Percentiles rank a stretch among this genome's conserved stretches.
Evolutionary conservation across 352 stramenopile genomes (phyloP).

Genomic region (Albugo laibachii): DNA sequence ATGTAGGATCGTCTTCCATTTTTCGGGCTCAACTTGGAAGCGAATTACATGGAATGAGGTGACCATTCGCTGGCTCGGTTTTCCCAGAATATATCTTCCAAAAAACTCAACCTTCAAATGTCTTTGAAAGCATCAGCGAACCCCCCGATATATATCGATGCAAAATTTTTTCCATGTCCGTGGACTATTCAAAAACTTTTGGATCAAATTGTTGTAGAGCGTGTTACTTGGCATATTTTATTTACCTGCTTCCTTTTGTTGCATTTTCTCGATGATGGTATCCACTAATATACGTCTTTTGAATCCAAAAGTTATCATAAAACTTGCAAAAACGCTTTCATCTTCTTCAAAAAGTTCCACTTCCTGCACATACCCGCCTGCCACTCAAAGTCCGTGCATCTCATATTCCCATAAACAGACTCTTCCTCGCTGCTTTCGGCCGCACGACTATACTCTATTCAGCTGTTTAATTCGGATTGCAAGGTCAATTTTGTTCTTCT

Average conservation of each 20-base stretch:
- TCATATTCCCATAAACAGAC: constrained; percentile 70
- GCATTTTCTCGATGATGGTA: constrained; percentile 99
- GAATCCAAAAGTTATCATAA: constrained; percentile 49
- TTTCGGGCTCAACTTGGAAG: constrained; percentile 98
- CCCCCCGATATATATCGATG: constrained; percentile 95
- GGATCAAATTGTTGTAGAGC: constrained; percentile 42
- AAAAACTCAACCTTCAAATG: constrained; percentile 96
- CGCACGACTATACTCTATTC: constrained; percentile 9
- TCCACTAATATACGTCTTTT: constrained; percentile 90
- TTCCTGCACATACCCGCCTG: constrained; percentile 82
- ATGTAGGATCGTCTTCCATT: constrained; percentile 99
- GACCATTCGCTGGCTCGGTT: constrained; percentile 95
- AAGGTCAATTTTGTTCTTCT: constrained; percentile 36
- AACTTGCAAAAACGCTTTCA: constrained; percentile 70
- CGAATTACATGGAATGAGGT: constrained; percentile 95
- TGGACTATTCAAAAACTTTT: constrained; percentile 98
- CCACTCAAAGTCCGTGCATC: constrained; percentile 44
- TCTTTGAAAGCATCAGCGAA: constrained; percentile 99
- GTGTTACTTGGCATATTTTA: constrained; percentile 39
- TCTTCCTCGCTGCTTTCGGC: constrained; percentile 54
- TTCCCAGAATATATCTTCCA: constrained; percentile 97
- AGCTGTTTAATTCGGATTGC: constrained; percentile 11
- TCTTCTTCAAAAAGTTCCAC: constrained; percentile 77
- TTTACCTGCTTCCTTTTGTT: constrained; percentile 85
- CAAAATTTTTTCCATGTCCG: constrained; percentile 94